Evolutionary conservation across 192 early-diverging fungal species (phyloP), one percentile per base, ranked within the genome.

Genomic region (Linnemannia zychae): DNA sequence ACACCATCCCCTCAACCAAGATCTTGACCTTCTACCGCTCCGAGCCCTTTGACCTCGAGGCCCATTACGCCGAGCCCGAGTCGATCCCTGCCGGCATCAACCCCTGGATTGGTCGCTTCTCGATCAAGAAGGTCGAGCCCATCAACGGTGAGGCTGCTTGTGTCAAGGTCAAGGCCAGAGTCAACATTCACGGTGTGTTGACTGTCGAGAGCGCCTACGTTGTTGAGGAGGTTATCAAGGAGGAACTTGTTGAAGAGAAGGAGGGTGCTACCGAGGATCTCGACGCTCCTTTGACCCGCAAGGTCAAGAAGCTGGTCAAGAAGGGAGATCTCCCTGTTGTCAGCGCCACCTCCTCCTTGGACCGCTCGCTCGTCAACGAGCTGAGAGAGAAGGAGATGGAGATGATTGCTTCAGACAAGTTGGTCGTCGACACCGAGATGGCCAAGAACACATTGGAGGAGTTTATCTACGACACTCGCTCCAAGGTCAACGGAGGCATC

Each of bases 371-470:
- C 40, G 60, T 99, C 52, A 77, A 90, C 72, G 89, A 92, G 69
- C 93, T 95, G 88, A 86, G 91, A 77, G 94, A 96, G 87, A 81
- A 90, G 76, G 98, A 99, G 91, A 92, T 91, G 80, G 91, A 96
- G 78, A 99, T 99, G 98, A 79, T 88, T 65, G 80, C 93, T 12
- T 77, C 91, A 44, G 98, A 99, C 89, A 94, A 94, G 82, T 93
- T 99, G 72, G 96, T 99, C 24, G 91, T 93, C 47, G 98, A 98
- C 74, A 99, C 98, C 13, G 98, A 98, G 88, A 92, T 96, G 74
- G 94, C 93, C 87, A 96, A 97, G 90, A 99, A 99, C 90, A 91
- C 94, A 46, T 93, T 99, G 69, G 98, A 99, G 88, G 98, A 99
- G 92, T 99, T 98, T 89, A 96, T 99, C 50, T 99, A 99, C 89